Evolutionary conservation across 176 grass and related monocot genomes (phyloP).

Genomic region (Carex myosuroides): DNA sequence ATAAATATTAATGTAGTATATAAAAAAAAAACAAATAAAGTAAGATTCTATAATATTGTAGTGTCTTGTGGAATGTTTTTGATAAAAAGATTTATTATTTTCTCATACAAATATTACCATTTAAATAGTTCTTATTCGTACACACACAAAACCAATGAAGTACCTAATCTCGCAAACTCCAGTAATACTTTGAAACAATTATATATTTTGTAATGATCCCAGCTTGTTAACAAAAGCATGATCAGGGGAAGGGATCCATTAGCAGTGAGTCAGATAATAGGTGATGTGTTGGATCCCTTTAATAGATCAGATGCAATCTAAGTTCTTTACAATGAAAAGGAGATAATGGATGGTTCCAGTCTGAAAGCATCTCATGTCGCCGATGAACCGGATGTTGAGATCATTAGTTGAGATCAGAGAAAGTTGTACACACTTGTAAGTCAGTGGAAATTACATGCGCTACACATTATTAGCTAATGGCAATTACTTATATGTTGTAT

Average conservation of each 20-base stretch:
- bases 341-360: conserved; percentile 78
- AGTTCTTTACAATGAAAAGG: conserved; percentile 68
- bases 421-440: conserved; percentile 97
- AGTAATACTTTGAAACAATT: background rate
- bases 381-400: conserved; percentile 53
- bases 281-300: conserved; percentile 91
- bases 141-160: no score
- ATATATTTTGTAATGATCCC: background rate
- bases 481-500: background rate
- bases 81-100: no score
- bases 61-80: no score
- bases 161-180: background rate
- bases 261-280: conserved; percentile 74
- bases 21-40: no score
- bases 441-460: background rate
- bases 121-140: no score
- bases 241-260: conserved; percentile 71
- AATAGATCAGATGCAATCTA: conserved; percentile 52
- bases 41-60: no score
- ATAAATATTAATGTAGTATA: no score
- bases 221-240: conserved; percentile 25
- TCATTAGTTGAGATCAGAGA: conserved; percentile 53
- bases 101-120: no score
- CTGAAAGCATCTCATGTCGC: conserved; percentile 51
- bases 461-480: no score